Percentiles rank a stretch among this genome's conserved stretches.
Evolutionary conservation across 1,284 basidiomycete genomes (phyloP).

Genomic region (Boletus calvinii): DNA sequence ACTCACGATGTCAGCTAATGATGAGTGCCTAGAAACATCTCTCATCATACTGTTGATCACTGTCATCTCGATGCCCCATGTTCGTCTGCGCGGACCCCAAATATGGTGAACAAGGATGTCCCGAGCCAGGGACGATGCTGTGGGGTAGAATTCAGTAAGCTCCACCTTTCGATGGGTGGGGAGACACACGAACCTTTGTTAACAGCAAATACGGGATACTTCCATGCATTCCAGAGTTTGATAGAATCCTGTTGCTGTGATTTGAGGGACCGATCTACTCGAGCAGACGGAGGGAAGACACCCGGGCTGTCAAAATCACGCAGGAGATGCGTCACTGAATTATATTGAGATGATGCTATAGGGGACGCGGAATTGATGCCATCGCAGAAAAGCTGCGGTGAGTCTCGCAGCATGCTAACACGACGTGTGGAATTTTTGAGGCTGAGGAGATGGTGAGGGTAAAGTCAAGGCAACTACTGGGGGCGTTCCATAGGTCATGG

Average conservation of each 20-base stretch:
- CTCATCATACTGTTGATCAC: conserved; percentile 83
- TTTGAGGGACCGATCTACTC: conserved; percentile 64
- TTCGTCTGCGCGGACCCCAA: conserved; percentile 79
- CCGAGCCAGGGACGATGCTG: conserved; percentile 66
- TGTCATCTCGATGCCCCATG: conserved; percentile 91
- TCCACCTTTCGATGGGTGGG: background rate
- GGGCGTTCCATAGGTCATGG: background rate
- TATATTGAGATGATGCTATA: conserved; percentile 16
- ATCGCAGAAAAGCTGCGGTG: conserved; percentile 23
- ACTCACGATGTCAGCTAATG: conserved; percentile 82
- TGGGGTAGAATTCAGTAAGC: background rate
- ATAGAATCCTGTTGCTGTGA: conserved; percentile 52
- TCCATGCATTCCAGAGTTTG: conserved; percentile 67
- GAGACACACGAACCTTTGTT: conserved; percentile 54
- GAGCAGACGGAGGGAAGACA: conserved; percentile 63
- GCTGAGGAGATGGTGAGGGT: background rate
- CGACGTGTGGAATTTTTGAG: background rate
- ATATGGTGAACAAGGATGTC: conserved; percentile 73
- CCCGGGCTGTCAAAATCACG: conserved; percentile 67
- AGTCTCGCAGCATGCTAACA: conserved; percentile 26
- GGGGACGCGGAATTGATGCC: conserved; percentile 15
- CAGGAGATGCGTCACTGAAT: conserved; percentile 37
- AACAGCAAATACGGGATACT: conserved; percentile 60
- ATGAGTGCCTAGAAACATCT: conserved; percentile 80
- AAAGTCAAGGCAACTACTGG: background rate